Percentiles rank a stretch among this genome's conserved stretches.
These are phyloP conservation scores for Crassisporium funariophilum DNA, from an alignment of 768 basidiomycete genomes.

Conservation along the genomic window DNA sequence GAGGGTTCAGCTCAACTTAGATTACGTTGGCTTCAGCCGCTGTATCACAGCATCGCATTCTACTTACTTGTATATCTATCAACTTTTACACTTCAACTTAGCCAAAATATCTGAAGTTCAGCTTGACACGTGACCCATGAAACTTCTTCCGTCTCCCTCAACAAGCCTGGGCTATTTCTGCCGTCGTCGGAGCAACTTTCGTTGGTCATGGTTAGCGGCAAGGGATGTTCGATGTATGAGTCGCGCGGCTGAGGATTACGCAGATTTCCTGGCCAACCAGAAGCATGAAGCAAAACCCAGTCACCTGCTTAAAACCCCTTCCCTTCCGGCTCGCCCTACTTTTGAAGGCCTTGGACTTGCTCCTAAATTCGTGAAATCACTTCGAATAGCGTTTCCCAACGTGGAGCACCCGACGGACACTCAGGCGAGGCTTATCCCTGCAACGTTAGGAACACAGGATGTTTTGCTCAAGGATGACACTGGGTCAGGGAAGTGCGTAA, in stretches of 20 bases:
- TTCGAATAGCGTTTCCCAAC: slow-evolving; percentile 63
- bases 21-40: too few relatives aligned
- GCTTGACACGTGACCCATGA: slow-evolving; percentile 27
- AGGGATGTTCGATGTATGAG: slow-evolving; percentile 17
- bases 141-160: slow-evolving; percentile 21
- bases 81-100: background rate
- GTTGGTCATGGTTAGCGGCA: slow-evolving; percentile 2
- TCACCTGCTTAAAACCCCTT: too few relatives aligned
- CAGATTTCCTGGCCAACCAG: slow-evolving; percentile 6
- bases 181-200: slow-evolving; percentile 5
- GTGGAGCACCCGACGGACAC: slow-evolving; percentile 58
- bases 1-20: too few relatives aligned
- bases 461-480: slow-evolving; percentile 69
- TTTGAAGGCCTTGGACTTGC: slow-evolving; percentile 60
- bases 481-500: slow-evolving; percentile 77
- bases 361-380: slow-evolving; percentile 46
- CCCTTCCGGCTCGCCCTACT: slow-evolving; percentile 5
- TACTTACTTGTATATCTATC: background rate
- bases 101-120: background rate
- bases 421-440: slow-evolving; percentile 64
- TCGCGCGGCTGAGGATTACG: slow-evolving; percentile 12
- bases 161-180: slow-evolving; percentile 9
- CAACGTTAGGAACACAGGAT: slow-evolving; percentile 56
- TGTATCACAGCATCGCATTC: background rate
- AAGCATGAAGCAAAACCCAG: slow-evolving; percentile 3